A percentile compares a stretch with the other conserved stretches of the same genome.
phyloP scores from a whole-genome alignment of 2,329 filamentous ascomycete species.

The Ophiocordyceps sinensis region DNA sequence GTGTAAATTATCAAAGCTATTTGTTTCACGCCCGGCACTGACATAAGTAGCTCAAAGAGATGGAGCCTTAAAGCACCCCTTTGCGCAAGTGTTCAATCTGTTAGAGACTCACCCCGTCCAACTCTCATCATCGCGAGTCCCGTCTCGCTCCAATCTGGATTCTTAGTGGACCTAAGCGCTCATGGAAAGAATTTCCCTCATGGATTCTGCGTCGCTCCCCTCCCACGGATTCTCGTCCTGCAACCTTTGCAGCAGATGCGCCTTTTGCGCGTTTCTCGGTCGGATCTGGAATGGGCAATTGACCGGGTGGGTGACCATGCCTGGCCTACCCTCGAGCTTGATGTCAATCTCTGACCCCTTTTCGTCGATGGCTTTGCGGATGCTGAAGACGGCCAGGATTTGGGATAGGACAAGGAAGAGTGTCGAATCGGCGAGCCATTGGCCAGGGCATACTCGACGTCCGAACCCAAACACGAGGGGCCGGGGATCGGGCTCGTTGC shows the following conservation, averaged over 20 bases:
- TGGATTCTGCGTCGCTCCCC: neutral
- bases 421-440: slow-evolving; percentile 14
- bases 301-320: slow-evolving; percentile 1
- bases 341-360: slow-evolving; percentile 20
- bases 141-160: no score
- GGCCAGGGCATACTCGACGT: slow-evolving; percentile 19
- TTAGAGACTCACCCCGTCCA: no score
- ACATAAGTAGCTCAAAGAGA: no score
- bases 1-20: no score
- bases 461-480: slow-evolving; percentile 19
- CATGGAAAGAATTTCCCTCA: neutral
- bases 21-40: no score
- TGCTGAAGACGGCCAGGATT: slow-evolving; percentile 18
- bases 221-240: slow-evolving; percentile 4
- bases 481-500: slow-evolving; percentile 14
- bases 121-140: no score
- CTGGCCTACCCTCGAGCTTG: neutral
- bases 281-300: neutral
- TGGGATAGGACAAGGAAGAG: slow-evolving; percentile 22
- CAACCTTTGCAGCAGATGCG: neutral
- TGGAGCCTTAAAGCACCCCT: no score
- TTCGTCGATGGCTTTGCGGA: slow-evolving; percentile 13
- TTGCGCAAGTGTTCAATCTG: no score
- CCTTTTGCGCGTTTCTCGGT: neutral
- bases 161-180: no score